Base-by-base conservation (phyloP, 495 filamentous ascomycete species). In the Chaetomium cochliodes region DNA sequence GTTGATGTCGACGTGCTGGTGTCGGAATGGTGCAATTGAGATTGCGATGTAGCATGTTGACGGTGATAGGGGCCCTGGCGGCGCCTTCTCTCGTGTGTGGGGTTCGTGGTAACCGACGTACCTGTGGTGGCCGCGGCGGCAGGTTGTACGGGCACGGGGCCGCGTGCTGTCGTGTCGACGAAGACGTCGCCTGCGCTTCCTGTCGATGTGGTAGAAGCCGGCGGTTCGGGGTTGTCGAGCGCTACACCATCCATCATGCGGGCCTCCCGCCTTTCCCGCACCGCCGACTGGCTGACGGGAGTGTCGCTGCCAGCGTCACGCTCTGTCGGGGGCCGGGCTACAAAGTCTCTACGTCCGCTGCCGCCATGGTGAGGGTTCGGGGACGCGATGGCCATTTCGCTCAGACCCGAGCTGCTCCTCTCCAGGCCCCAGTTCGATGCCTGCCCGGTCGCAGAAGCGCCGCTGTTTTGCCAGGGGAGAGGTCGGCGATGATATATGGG, bases 401-500 rank as follows among this genome's bases (percentile, higher is more conserved):
- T 79, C 57, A 81, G 52, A 1, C 79, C 78, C 5, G 77, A 80
- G 52, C 73, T 75, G 61, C 74, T 81, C 25, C 80, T 65, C 67
- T 82, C 79, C 22, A 80, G 57, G 15, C 60, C 69, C 77, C 75
- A 78, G 11, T 37, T 5, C 11, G 33, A 37, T 1, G 6, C 33
- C 33, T 5, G 8, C 33, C 33, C 33, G 33, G 65, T 50, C 4
- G 2, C 20, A 26, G 47, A 28, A 49, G 6, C 44, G 22, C 28
- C 26, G 22, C 52, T 64, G 54, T 49, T 49, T 20, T 44, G 62
- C 47, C 25, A 28, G 9, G 71, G 77, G 16, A 74, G 67, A 37
- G 74, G 77, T 25, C 78, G 70, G n/a, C 80, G 76, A 50, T 80
- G 80, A 68, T 84, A 91, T 22, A 84, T 87, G n/a, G 89, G 89